phyloP scores from a whole-genome alignment of 1,139 yeast genomes.

The Magnusiomyces fungicola region DNA sequence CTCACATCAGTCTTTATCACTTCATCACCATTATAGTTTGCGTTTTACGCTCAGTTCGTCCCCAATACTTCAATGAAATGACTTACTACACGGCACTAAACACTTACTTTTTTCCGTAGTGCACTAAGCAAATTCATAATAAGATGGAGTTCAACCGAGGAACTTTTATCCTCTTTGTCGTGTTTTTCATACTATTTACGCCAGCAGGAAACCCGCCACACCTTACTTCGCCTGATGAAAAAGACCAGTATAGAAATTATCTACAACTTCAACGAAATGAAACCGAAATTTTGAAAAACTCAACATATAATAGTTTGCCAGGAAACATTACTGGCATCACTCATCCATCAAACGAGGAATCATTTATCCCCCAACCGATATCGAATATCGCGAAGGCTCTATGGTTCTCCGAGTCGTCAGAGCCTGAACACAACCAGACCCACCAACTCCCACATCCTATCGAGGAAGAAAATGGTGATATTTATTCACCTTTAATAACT shows the following conservation, averaged over 20 bases:
- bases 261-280: constrained; percentile 3
- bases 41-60: too few species aligned
- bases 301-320: constrained; percentile 48
- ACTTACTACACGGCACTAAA: too few species aligned
- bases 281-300: constrained; percentile 34
- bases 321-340: constrained; percentile 66
- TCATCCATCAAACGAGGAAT: constrained; percentile 37
- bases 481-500: neutral
- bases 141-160: constrained; percentile 8
- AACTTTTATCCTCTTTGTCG: neutral
- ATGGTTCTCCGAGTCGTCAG: constrained; percentile 5
- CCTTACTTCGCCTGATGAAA: neutral
- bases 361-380: constrained; percentile 49
- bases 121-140: too few species aligned
- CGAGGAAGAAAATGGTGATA: neutral
- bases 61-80: too few species aligned
- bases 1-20: too few species aligned
- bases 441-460: neutral
- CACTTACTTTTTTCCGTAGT: too few species aligned
- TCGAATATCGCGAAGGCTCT: neutral
- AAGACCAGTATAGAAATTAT: neutral
- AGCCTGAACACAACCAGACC: too few species aligned
- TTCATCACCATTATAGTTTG: too few species aligned
- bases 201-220: constrained; percentile 5
- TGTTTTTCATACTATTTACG: constrained; percentile 5